Percentiles rank a stretch among this genome's conserved stretches.
These are phyloP conservation scores for Aureobasidium pullulans DNA, from an alignment of 2,329 filamentous ascomycete species.

Conservation along the genomic window DNA sequence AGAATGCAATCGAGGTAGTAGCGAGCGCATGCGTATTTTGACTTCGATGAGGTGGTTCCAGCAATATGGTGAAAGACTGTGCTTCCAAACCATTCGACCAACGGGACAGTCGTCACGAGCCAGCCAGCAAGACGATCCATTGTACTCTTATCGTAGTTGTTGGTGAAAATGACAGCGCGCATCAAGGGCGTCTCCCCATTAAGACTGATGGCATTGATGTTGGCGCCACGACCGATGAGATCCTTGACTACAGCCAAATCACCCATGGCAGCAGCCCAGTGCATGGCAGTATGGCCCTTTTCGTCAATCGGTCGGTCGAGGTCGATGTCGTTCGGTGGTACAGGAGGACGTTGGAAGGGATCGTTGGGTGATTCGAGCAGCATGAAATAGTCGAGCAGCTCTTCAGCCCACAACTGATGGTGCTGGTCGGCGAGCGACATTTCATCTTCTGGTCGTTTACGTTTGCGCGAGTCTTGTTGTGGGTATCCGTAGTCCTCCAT, in stretches of 20 bases:
- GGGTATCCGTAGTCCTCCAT: slow-evolving; percentile 68
- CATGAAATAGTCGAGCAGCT: slow-evolving; percentile 93
- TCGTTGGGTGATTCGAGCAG: slow-evolving; percentile 46
- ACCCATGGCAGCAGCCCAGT: slow-evolving; percentile 97
- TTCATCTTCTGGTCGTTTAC: slow-evolving; percentile 61
- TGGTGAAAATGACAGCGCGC: slow-evolving; percentile 90
- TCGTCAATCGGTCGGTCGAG: slow-evolving; percentile 90
- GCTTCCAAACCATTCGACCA: slow-evolving; percentile 69
- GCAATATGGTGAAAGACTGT: slow-evolving; percentile 95
- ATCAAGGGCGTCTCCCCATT: slow-evolving; percentile 80
- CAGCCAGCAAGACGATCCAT: slow-evolving; percentile 80
- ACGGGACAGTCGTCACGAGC: slow-evolving; percentile 72
- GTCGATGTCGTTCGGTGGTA: slow-evolving; percentile 78
- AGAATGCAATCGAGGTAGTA: slow-evolving; percentile 92
- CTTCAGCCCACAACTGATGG: slow-evolving; percentile 85
- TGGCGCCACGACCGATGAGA: slow-evolving; percentile 72
- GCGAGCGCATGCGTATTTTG: slow-evolving; percentile 79
- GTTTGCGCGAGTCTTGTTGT: slow-evolving; percentile 49
- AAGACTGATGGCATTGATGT: slow-evolving; percentile 58
- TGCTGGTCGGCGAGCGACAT: slow-evolving; percentile 64
- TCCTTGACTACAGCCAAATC: slow-evolving; percentile 87
- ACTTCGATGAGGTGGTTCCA: slow-evolving; percentile 75
- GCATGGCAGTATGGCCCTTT: slow-evolving; percentile 83
- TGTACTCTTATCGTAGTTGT: slow-evolving; percentile 88
- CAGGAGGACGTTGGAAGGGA: slow-evolving; percentile 60